These are phyloP conservation scores for Fusarium subglutinans DNA, from an alignment of 2,329 filamentous ascomycete species.

Conservation along the genomic window DNA sequence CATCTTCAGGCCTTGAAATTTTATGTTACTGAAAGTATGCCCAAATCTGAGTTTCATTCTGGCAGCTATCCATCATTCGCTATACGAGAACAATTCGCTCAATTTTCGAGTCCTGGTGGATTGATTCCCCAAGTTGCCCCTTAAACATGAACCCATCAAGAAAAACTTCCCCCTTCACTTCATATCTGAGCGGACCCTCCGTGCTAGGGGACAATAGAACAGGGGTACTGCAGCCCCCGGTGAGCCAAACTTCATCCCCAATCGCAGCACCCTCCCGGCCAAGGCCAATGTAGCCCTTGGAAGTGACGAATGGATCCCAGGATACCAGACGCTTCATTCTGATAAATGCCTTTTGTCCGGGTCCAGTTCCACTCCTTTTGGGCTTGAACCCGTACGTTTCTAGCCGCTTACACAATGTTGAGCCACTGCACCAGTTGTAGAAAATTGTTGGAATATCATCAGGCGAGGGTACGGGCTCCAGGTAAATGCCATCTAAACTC, in stretches of 20 bases:
- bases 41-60: too few species aligned
- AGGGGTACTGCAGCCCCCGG: background rate
- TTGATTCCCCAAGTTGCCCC: background rate
- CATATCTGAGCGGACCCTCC: background rate
- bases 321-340: background rate
- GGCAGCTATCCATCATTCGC: background rate
- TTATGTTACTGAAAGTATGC: too few species aligned
- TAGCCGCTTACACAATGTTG: background rate
- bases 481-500: background rate
- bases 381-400: background rate
- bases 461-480: background rate
- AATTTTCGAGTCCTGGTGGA: background rate
- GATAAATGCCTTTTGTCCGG: background rate
- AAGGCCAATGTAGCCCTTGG: background rate
- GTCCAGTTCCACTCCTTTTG: background rate
- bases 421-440: background rate
- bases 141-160: background rate
- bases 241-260: background rate
- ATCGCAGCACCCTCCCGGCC: background rate
- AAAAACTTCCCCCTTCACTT: background rate
- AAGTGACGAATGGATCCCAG: background rate
- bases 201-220: background rate
- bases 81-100: background rate
- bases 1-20: too few species aligned
- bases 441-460: background rate